Percentiles rank a stretch among this genome's conserved stretches.
Conservation (phyloP, 1,284 basidiomycete genomes). For the Termitomyces sp. region DNA sequence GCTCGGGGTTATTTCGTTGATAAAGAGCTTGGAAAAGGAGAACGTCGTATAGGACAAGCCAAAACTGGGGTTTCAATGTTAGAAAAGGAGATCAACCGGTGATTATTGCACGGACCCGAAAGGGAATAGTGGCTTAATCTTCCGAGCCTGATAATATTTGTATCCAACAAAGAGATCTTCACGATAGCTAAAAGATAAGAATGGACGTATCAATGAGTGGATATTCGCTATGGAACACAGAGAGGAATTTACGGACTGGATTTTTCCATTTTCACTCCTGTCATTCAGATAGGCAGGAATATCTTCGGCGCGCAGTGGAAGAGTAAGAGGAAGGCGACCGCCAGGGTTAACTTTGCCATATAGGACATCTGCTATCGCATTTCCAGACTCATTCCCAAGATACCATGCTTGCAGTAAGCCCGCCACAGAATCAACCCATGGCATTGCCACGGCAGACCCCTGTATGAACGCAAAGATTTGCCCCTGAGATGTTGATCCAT, state of each 20-base stretch:
- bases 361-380: slow-evolving; percentile 68
- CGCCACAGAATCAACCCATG: slow-evolving; percentile 51
- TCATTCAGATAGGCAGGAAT: slow-evolving; percentile 59
- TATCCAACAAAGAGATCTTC: slow-evolving; percentile 72
- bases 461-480: slow-evolving; percentile 19
- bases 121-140: slow-evolving; percentile 56
- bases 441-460: slow-evolving; percentile 67
- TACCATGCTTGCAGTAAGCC: slow-evolving; percentile 64
- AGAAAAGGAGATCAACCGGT: background rate
- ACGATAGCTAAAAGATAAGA: slow-evolving; percentile 34
- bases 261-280: slow-evolving; percentile 58
- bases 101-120: slow-evolving; percentile 48
- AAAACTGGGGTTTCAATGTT: slow-evolving; percentile 29
- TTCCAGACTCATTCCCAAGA: slow-evolving; percentile 72
- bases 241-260: slow-evolving; percentile 32
- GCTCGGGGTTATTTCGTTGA: slow-evolving; percentile 22
- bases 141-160: slow-evolving; percentile 59
- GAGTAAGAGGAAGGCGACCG: slow-evolving; percentile 64
- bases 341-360: slow-evolving; percentile 71
- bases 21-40: slow-evolving; percentile 42
- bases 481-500: background rate
- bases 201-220: background rate
- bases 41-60: slow-evolving; percentile 76
- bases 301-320: slow-evolving; percentile 61
- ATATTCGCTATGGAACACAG: background rate